A percentile compares a stretch with the other conserved stretches of the same genome.
These are phyloP conservation scores for Populus trichocarpa DNA, from an alignment of 441 rosid species.

Conservation along the genomic window DNA sequence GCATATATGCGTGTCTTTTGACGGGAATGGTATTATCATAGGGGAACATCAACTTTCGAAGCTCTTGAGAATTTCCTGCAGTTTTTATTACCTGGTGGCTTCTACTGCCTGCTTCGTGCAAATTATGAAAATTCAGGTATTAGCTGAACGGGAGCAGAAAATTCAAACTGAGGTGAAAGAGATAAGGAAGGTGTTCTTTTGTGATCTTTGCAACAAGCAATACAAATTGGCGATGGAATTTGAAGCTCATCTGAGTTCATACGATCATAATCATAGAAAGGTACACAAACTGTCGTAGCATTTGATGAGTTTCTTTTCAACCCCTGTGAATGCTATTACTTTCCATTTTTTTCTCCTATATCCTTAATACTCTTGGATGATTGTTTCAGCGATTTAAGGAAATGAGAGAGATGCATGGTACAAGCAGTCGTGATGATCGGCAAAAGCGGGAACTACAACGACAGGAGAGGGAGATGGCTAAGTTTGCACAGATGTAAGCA, in stretches of 20 bases:
- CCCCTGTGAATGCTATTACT: background rate
- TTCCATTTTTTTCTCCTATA: background rate
- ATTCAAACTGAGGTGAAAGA: conserved; percentile 93
- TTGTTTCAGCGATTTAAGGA: conserved; percentile 83
- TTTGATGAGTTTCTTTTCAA: background rate
- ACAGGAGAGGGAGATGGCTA: conserved; percentile 87
- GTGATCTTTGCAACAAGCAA: conserved; percentile 96
- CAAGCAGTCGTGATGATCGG: conserved; percentile 83
- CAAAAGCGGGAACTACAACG: conserved; percentile 88
- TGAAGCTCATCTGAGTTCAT: conserved; percentile 92
- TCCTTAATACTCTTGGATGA: background rate
- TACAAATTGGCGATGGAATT: conserved; percentile 95
- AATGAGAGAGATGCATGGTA: conserved; percentile 89
- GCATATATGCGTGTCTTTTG: conserved; percentile 68
- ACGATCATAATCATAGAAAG: conserved; percentile 97
- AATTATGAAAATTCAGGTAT: conserved; percentile 98
- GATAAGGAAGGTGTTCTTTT: conserved; percentile 78
- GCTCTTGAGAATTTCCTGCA: conserved; percentile 81
- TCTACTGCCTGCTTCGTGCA: conserved; percentile 99
- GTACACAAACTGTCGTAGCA: conserved; percentile 25
- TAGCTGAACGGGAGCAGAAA: conserved; percentile 99
- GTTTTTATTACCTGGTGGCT: conserved; percentile 99
- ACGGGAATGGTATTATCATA: conserved; percentile 61
- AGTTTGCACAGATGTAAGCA: conserved; percentile 53
- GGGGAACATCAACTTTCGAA: conserved; percentile 74